Evolutionary conservation across 495 filamentous ascomycete genomes (phyloP), one percentile per base, ranked within the genome.

Genomic region (Rhypophila decipiens): DNA sequence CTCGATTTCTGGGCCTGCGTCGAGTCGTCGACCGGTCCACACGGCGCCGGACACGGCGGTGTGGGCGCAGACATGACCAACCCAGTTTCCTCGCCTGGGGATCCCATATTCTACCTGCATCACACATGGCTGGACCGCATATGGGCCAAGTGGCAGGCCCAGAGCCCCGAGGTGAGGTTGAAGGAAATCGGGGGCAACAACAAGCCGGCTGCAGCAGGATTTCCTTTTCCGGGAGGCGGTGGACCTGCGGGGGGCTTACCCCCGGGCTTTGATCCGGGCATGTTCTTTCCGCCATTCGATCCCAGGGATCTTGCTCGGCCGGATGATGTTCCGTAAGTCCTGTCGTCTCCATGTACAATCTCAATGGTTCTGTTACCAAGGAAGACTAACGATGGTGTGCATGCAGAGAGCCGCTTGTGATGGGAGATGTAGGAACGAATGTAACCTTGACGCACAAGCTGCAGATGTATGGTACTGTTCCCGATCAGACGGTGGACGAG

Each of bases 91-190:
- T 58, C 53, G 24, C 64, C 64, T 4, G 64, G 62, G 8, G 75
- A 79, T 42, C 75, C 75, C 22, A 52, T 72, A 0, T 79, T 79
- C 49, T 73, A 67, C 42, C 58, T 78, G 20, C 75, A 79, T 44
- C 74, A 78, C 51, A 61, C 62, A 8, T 72, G 68, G 55, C 57
- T 79, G 5, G 75, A 78, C 53, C 65, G 68, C 2, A 5, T 77
- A 15, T 79, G 74, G 73, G 61, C 59, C 51, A 45, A 59, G 4
- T 79, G 76, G 74, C 75, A 78, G 52, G 53, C 66, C 11, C 34
- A 52, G 15, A 49, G 69, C 47, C 53, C 57, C 12, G 22, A 52
- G 10, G 49, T 23, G 3, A 51, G 64, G 7, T 41, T 65, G 15
- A 51, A 33, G n/a, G 61, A 63, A 7, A 60, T 67, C 15, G 55